Evolutionary conservation across 331 rosid species (phyloP), one percentile per base, ranked within the genome.

Genomic region (Malus hybrid): DNA sequence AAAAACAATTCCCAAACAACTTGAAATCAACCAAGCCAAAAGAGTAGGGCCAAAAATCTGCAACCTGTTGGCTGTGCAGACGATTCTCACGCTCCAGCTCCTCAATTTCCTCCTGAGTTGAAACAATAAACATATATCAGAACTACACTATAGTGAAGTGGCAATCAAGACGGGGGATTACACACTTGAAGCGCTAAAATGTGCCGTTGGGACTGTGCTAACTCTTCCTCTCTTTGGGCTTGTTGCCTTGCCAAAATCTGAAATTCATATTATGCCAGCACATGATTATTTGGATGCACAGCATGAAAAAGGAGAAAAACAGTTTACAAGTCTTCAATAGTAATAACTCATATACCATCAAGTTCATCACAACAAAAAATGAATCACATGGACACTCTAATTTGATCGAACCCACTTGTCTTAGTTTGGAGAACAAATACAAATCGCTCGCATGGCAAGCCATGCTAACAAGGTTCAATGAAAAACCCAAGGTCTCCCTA

Each of bases 161-260:
- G 70, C 50, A n/a, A 36, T 71, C 67, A 44, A 50, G 34, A 78
- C 33, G 42, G 13, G 74, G 42, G 57, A 52, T 65, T 66, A 83
- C 93, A 74, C 82, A 93, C 99, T 84, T 92, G 97, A 84, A 94
- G 99, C 22, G 97, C 97, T 78, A 91, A 88, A 72, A 94, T 94
- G 79, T 94, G 99, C 79, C 97, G 86, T 80, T 94, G 99, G 39
- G 99, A 90, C 73, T 90, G 96, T 80, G 96, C 83, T 73, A 94
- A 84, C 80, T 94, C 97, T 82, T 94, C 99, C 85, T 92, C 99
- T 80, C 97, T 92, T 75, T 94, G 99, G 33, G 97, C 99, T 86
- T 94, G 97, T 83, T 92, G 99, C 88, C 99, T 94, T 32, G 99
- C 99, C 86, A 94, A 80, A 83, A 92, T 57, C 99, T 94, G 93